These are phyloP conservation scores for Podila epicladia DNA, from an alignment of 192 early-diverging fungal genomes.

Conservation along the genomic window DNA sequence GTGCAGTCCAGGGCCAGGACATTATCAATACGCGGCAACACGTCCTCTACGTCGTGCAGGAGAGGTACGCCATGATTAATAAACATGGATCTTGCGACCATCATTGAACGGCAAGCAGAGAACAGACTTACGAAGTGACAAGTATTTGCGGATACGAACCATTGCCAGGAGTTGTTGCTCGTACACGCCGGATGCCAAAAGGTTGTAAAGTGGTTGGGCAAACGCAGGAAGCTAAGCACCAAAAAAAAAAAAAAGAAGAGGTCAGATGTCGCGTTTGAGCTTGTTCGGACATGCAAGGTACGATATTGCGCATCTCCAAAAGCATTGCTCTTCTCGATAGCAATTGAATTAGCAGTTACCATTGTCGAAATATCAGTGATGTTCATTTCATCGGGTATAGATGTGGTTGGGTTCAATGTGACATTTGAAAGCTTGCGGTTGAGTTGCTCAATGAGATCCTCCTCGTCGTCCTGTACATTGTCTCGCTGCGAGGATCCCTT, in stretches of 20 bases:
- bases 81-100: not conserved
- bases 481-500: conserved; percentile 38
- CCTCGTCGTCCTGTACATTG: conserved; percentile 37
- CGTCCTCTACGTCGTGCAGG: conserved; percentile 28
- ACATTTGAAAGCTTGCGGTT: conserved; percentile 49
- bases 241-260: conserved; percentile 2
- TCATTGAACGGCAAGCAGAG: not conserved
- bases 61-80: not conserved
- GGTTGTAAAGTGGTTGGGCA: conserved; percentile 46
- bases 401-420: conserved; percentile 36
- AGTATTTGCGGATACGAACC: conserved; percentile 50
- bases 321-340: not conserved
- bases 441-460: conserved; percentile 50
- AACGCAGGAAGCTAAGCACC: conserved; percentile 40
- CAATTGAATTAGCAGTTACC: conserved; percentile 12
- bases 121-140: conserved; percentile 39
- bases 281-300: not conserved
- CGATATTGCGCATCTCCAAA: not conserved
- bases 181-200: conserved; percentile 38
- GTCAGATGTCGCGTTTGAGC: too few species aligned
- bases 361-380: conserved; percentile 46
- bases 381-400: conserved; percentile 51
- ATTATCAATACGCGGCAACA: conserved; percentile 46
- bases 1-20: conserved; percentile 44
- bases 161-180: conserved; percentile 47